Conservation (phyloP, 1,284 basidiomycete species). For the Schizophyllum commune region DNA sequence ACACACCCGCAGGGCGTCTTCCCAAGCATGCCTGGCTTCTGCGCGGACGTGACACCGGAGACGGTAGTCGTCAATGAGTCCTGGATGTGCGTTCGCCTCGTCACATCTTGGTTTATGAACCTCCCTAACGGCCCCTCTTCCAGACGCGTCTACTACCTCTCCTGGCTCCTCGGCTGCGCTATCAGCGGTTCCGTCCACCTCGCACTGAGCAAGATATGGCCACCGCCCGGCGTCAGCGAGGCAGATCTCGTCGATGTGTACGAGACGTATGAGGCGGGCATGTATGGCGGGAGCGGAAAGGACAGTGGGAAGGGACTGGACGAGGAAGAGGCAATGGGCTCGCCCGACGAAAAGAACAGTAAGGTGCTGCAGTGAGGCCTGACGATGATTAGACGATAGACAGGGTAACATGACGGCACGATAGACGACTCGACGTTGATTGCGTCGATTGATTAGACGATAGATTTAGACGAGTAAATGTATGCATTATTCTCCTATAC, state of each 20-base stretch:
- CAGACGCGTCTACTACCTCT: constrained; percentile 23
- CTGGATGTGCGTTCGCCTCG: constrained; percentile 18
- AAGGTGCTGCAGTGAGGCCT: no score
- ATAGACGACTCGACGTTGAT: no score
- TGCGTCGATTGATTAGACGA: no score
- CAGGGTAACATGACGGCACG: no score
- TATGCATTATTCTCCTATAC: no score
- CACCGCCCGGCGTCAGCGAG: constrained; percentile 19
- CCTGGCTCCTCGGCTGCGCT: constrained; percentile 21
- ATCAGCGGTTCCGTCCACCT: constrained; percentile 19
- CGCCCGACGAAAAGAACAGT: no score
- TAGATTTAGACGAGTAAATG: no score
- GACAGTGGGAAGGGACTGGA: not conserved
- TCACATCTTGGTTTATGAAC: not conserved
- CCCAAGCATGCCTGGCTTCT: constrained; percentile 23
- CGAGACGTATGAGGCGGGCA: constrained; percentile 8
- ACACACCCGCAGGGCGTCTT: constrained; percentile 19
- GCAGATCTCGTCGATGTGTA: constrained; percentile 14
- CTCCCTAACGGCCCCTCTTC: no score
- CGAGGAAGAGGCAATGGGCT: not conserved
- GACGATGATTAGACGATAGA: no score
- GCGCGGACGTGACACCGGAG: constrained; percentile 15
- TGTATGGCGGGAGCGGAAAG: not conserved
- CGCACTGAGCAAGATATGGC: constrained; percentile 17
- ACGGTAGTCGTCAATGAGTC: constrained; percentile 13